Percentiles rank a stretch among this genome's conserved stretches.
These are phyloP conservation scores for Dictyostelium brefeldianum DNA, from an alignment of 78 protist species.

Conservation along the genomic window DNA sequence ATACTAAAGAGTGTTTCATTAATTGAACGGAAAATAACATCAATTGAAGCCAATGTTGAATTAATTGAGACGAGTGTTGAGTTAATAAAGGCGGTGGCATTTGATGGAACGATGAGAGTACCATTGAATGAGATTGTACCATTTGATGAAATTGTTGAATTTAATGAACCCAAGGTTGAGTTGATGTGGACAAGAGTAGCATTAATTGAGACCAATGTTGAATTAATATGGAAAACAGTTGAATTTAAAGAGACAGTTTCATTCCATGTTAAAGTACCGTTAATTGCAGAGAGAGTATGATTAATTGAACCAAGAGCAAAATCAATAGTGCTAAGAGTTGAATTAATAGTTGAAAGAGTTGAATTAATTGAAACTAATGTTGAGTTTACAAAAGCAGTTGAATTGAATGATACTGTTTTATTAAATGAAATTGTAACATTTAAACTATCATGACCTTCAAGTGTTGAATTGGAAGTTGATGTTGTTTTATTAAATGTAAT, in stretches of 20 bases:
- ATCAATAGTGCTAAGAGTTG: not conserved
- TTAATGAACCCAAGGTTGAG: not conserved
- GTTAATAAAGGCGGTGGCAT: not conserved
- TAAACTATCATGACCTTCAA: too few species aligned
- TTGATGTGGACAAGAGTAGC: not conserved
- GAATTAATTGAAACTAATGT: not conserved
- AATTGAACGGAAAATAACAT: not conserved
- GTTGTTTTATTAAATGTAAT: not conserved
- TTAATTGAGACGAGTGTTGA: not conserved
- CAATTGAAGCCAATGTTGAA: not conserved
- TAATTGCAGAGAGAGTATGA: not conserved
- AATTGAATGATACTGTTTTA: not conserved
- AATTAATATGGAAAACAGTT: not conserved
- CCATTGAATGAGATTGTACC: not conserved
- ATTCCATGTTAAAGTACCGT: too few species aligned
- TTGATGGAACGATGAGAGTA: not conserved
- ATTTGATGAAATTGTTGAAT: not conserved
- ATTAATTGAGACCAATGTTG: not conserved
- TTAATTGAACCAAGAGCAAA: not conserved
- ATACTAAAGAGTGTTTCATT: not conserved
- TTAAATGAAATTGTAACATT: not conserved
- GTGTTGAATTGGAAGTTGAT: not conserved
- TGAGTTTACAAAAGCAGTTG: not conserved
- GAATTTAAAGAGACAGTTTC: not conserved
- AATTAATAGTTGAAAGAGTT: not conserved